Conservation (phyloP, 352 stramenopile genomes). For the Phytophthora meadii region DNA sequence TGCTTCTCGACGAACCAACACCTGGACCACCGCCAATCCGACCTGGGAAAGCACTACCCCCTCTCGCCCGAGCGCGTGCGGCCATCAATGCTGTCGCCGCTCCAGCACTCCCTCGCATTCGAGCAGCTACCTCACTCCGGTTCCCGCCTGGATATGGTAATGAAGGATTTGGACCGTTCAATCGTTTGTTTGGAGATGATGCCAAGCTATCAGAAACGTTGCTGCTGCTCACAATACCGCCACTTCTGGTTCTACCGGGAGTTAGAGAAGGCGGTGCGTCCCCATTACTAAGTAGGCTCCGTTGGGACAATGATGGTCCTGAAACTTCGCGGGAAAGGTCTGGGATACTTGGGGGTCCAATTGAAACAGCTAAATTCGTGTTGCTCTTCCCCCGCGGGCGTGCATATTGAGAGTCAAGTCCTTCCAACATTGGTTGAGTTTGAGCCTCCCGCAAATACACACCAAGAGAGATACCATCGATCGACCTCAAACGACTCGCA, state of each 20-base stretch:
- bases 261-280: constrained; percentile 16
- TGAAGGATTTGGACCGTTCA: constrained; percentile 24
- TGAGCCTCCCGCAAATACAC: constrained; percentile 69
- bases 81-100: constrained; percentile 79
- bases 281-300: constrained; percentile 41
- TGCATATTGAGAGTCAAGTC: constrained; percentile 35
- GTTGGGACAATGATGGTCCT: constrained; percentile 54
- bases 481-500: constrained; percentile 39
- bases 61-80: constrained; percentile 66
- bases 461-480: constrained; percentile 60
- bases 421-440: constrained; percentile 41
- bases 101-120: constrained; percentile 56
- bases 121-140: constrained; percentile 20
- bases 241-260: constrained; percentile 26
- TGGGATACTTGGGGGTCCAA: constrained; percentile 36
- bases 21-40: constrained; percentile 55
- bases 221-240: constrained; percentile 38
- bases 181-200: constrained; percentile 64
- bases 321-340: constrained; percentile 58
- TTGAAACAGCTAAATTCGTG: constrained; percentile 27
- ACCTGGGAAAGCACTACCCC: constrained; percentile 58
- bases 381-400: constrained; percentile 51
- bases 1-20: constrained; percentile 27
- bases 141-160: constrained; percentile 34
- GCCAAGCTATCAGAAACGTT: constrained; percentile 46